Base-by-base conservation (phyloP, 768 basidiomycete species). In the Boletus rubescentipes region DNA sequence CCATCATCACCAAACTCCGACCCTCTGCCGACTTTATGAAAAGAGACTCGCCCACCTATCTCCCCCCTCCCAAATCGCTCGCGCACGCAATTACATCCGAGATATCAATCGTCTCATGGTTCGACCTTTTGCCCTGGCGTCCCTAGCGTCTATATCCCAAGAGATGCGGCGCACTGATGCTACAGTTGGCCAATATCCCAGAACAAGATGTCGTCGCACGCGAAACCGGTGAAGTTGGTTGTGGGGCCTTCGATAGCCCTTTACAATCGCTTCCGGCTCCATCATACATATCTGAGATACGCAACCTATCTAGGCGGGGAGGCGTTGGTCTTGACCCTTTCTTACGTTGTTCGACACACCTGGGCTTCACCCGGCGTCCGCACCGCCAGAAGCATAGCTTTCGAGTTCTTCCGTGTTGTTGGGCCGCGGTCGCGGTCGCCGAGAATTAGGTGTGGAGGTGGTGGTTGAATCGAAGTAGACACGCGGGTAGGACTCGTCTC, bases 1-100 rank as follows among this genome's bases (percentile, higher is more conserved):
- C 26, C 58, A 54, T 75, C 23, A n/a, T n/a, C n/a, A n/a, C n/a
- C n/a, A n/a, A n/a, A n/a, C 65, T 72, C 6, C 69, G 66, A 15
- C 74, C 67, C 9, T 75, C 72, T 8, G 65, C 77, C 0, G 77
- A 79, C 55, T 79, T 79, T 56, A 75, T 71, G 18, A 78, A 77
- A 55, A 79, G 79, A 76, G 68, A 72, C 11, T 67, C 73, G 2
- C 71, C 72, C 3, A 65, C 73, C 16, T 73, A 73, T 4, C 70
- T 72, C 2, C 67, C 65, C 0, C 71, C 75, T 68, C 49, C 63
- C 76, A 77, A 41, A 39, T 78, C 30, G 58, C 63, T 79, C 47
- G n/a, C n/a, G n/a, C n/a, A n/a, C n/a, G n/a, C n/a, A n/a, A n/a
- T n/a, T n/a, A n/a, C n/a, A 53, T 76, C n/a, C 64, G 65, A 15